Evolutionary conservation across 164 flowering plant species (phyloP), one percentile per base, ranked within the genome.

Genomic region (Vitis rotundifolia): DNA sequence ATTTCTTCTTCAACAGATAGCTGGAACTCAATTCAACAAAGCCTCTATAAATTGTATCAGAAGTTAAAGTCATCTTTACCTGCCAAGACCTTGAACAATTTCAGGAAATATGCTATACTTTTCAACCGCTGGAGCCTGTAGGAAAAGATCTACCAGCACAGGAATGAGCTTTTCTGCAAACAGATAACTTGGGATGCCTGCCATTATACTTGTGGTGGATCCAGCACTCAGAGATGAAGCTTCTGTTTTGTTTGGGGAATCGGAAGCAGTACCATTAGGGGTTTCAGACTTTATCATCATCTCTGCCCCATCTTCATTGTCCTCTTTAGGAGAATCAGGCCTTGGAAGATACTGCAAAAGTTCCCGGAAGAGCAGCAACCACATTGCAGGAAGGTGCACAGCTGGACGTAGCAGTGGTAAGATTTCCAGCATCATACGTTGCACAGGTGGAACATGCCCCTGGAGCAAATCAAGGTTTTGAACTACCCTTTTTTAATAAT

Each of bases 101-200:
- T 91, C 97, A 31, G 97, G 94, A 56, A 81, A 85, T 57, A 86
- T 78, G 55, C 66, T 86, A 63, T 75, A 78, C 79, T 89, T 91
- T 69, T 92, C 97, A 61, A 68, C 71, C 15, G 76, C 68, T 59
- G 99, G 94, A 73, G 98, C 90, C 65, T 75, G 84, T 18, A 84
- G 66, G 71, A 86, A 84, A 63, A 93, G 86, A 65, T 87, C 91
- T 22, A 96, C 87, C 15, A 96, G 66, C 78, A 90, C 80, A 57
- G 97, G 93, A 57, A 93, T 76, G 73, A 93, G 86, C 79, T 93
- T 96, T 75, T 96, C 98, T 12, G 86, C 86, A 79, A 92, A 88
- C 54, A 87, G 15, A 75, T 81, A 70, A 73, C 78, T 79, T 31
- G 80, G 74, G 48, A 75, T 75, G 64, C 74, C 67, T 10, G 68